A percentile compares a stretch with the other conserved stretches of the same genome.
Evolutionary conservation across 73 alveolate genomes (phyloP).

Genomic region (Paramecium primaurelia): DNA sequence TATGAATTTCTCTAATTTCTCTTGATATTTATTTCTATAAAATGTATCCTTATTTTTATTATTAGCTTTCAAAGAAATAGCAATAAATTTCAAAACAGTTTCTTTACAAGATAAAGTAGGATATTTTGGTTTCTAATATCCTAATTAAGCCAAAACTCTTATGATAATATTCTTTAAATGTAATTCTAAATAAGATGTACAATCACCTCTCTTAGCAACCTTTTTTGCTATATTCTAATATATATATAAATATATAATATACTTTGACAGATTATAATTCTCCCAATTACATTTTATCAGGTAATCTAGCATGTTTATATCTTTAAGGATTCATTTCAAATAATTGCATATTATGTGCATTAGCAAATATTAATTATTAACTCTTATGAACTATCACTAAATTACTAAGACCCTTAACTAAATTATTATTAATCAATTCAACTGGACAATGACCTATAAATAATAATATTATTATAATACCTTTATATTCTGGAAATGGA

Average conservation of each 20-base stretch:
- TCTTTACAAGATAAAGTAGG: constrained; percentile 92
- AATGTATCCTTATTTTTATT: constrained; percentile 89
- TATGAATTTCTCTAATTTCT: constrained; percentile 77
- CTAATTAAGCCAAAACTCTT: constrained; percentile 87
- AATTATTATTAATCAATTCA: constrained; percentile 68
- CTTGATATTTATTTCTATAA: constrained; percentile 81
- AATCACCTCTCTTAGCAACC: constrained; percentile 82
- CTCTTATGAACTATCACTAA: constrained; percentile 67
- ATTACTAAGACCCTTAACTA: constrained; percentile 67
- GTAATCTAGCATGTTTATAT: constrained; percentile 73
- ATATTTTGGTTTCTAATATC: constrained; percentile 87
- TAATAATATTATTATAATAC: not conserved
- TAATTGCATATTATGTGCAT: constrained; percentile 69
- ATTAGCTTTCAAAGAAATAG: constrained; percentile 90
- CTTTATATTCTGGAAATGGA: constrained; percentile 17
- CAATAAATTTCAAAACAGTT: constrained; percentile 90
- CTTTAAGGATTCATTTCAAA: constrained; percentile 73
- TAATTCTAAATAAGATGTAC: constrained; percentile 89
- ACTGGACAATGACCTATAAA: constrained; percentile 82
- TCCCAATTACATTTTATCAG: constrained; percentile 71
- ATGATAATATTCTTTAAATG: constrained; percentile 84
- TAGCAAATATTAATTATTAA: constrained; percentile 66
- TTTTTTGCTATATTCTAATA: constrained; percentile 61
- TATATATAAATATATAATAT: not conserved
- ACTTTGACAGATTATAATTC: not conserved